These are phyloP conservation scores for Mortierella alpina DNA, from an alignment of 192 early-diverging fungal genomes.

Conservation along the genomic window DNA sequence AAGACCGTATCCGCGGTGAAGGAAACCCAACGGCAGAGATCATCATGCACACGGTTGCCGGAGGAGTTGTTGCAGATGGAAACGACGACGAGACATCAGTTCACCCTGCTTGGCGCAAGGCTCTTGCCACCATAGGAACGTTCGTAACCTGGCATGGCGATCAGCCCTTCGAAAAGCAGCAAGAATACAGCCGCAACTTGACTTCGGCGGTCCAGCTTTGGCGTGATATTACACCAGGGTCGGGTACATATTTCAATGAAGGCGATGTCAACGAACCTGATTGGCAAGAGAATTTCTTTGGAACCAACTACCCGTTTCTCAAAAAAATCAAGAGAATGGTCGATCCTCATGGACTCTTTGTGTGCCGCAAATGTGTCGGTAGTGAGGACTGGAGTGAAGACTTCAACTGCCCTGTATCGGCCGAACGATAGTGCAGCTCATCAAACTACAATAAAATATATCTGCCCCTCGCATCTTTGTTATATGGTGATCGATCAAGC, in stretches of 20 bases:
- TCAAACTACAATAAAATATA: too few relatives aligned
- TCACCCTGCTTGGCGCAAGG: constrained; percentile 53
- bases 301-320: constrained; percentile 58
- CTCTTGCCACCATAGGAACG: constrained; percentile 17
- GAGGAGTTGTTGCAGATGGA: constrained; percentile 28
- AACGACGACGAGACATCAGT: constrained; percentile 14
- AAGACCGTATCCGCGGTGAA: constrained; percentile 7
- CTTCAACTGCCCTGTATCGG: too few relatives aligned
- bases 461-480: too few relatives aligned
- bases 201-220: constrained; percentile 3
- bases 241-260: constrained; percentile 61
- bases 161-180: constrained; percentile 1
- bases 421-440: too few relatives aligned
- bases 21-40: background rate
- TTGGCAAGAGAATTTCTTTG: constrained; percentile 61
- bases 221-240: constrained; percentile 48
- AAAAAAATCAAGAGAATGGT: constrained; percentile 53
- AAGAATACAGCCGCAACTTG: background rate
- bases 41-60: constrained; percentile 32
- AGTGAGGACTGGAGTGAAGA: constrained; percentile 41
- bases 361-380: constrained; percentile 35
- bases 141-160: background rate
- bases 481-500: too few relatives aligned
- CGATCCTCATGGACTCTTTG: constrained; percentile 59
- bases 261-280: constrained; percentile 55